These are phyloP conservation scores for Paracorniculantispora psalliotae DNA, from an alignment of 2,329 filamentous ascomycete species.

Conservation along the genomic window DNA sequence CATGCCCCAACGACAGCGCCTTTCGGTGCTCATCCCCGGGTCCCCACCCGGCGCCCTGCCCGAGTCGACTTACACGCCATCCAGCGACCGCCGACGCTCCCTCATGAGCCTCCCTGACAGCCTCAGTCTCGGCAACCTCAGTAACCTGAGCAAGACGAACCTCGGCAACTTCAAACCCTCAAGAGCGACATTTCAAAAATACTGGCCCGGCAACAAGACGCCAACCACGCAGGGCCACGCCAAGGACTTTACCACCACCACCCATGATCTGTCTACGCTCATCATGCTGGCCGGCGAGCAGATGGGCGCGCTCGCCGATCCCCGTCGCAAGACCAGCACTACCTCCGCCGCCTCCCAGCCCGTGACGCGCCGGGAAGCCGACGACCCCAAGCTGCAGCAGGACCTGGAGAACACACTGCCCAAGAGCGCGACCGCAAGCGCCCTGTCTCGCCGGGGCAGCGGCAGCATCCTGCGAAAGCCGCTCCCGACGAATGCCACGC, in stretches of 20 bases:
- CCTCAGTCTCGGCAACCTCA: not conserved
- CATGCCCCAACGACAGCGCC: slow-evolving; percentile 5
- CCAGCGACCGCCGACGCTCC: slow-evolving; percentile 11
- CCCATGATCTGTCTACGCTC: not conserved
- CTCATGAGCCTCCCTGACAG: slow-evolving; percentile 10
- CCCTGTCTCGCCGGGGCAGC: not conserved
- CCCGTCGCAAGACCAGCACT: not conserved
- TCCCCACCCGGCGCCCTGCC: not conserved
- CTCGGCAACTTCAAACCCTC: not conserved
- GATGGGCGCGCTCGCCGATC: slow-evolving; percentile 4
- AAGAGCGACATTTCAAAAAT: not conserved
- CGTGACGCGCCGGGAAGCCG: not conserved
- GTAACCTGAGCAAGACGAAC: not conserved
- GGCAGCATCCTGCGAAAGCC: slow-evolving; percentile 10
- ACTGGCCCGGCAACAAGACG: slow-evolving; percentile 6
- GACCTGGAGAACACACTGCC: slow-evolving; percentile 5
- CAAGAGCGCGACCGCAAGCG: slow-evolving; percentile 4
- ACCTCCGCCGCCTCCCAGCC: not conserved
- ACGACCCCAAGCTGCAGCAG: not conserved
- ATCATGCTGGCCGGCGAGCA: slow-evolving; percentile 8
- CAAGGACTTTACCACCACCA: not conserved
- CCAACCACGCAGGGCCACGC: not conserved
- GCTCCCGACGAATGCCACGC: not conserved
- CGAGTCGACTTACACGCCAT: slow-evolving; percentile 8
- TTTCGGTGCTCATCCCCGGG: slow-evolving; percentile 2